A percentile compares a stretch with the other conserved stretches of the same genome.
These are phyloP conservation scores for Gelatoporia subvermispora DNA, from an alignment of 768 basidiomycete species.

Conservation along the genomic window DNA sequence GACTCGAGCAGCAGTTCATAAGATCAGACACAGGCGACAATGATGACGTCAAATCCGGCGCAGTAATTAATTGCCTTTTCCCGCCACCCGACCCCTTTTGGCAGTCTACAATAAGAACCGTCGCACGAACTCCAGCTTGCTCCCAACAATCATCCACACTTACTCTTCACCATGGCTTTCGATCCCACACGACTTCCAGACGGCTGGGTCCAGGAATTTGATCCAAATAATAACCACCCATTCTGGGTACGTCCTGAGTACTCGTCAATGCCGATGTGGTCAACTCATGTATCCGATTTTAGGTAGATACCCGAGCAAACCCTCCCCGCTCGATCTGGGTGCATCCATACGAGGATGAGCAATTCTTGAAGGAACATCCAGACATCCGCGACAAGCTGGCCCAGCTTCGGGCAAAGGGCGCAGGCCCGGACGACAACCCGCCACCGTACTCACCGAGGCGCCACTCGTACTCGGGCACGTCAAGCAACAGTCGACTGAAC, in stretches of 20 bases:
- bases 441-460: conserved; percentile 22
- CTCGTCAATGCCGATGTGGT: background rate
- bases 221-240: conserved; percentile 34
- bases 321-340: conserved; percentile 70
- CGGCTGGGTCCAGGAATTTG: conserved; percentile 53
- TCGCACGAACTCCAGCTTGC: background rate
- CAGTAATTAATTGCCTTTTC: too few relatives aligned
- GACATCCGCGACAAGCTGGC: conserved; percentile 36
- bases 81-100: too few relatives aligned
- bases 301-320: conserved; percentile 60
- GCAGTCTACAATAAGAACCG: background rate
- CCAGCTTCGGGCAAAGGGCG: background rate
- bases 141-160: conserved; percentile 8
- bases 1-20: too few relatives aligned
- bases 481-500: conserved; percentile 1
- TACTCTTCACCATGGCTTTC: conserved; percentile 15
- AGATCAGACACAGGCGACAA: too few relatives aligned
- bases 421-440: conserved; percentile 4
- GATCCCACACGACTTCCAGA: conserved; percentile 41
- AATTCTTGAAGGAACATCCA: conserved; percentile 54
- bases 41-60: too few relatives aligned
- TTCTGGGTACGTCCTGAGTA: conserved; percentile 43
- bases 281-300: background rate
- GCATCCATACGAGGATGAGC: conserved; percentile 67
- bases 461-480: conserved; percentile 21